Base-by-base conservation (phyloP, 2,329 filamentous ascomycete species). In the Pseudogymnoascus sp. region DNA sequence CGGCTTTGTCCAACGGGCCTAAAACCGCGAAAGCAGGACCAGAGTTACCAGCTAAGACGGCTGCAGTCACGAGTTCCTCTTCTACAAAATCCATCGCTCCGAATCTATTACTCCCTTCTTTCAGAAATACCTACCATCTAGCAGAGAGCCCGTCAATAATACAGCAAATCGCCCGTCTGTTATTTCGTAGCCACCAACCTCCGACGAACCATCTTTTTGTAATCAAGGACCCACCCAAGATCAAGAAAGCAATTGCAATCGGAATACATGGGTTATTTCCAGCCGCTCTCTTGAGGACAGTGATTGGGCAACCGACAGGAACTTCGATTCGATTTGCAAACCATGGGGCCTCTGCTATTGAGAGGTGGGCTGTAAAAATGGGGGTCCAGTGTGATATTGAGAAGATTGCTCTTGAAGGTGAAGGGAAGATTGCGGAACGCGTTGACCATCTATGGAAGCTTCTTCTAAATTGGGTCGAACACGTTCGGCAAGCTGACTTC, bases 191-290 rank as follows among this genome's bases (percentile, higher is more conserved):
- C 1, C 79, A 81, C 44, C 82, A 87, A 60, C 74, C 81, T 6
- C 79, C 84, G 3, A 81, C 81, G 14, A 87, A 84, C 60, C 90
- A 97, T 73, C 85, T 97, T 4, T 88, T 86, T 68, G 82, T 91
- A 34, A 77, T 85, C 5, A 86, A 86, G 50, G 84, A 89, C 6
- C 81, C 85, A 0, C 89, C 86, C 0, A 89, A 84, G 67, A 86
- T 97, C 56, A 91, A 86, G 71, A 95, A 89, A 68, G 95, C 95
- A 11, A 82, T 99, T 4, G 92, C 93, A 1, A 96, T 99, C 68
- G 95, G 95, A 40, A 86, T 99, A 1, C 95, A 99, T 74, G 95
- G 95, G 0, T 89, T 96, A 65, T 97, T 97, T 68, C 95, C 95
- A 0, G 91, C 91, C 0, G 85, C 89, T 0, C 84, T 96, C 44